Evolutionary conservation across 257 asterid species (phyloP), one percentile per base, ranked within the genome.

Genomic region (Solanum bukasovii): DNA sequence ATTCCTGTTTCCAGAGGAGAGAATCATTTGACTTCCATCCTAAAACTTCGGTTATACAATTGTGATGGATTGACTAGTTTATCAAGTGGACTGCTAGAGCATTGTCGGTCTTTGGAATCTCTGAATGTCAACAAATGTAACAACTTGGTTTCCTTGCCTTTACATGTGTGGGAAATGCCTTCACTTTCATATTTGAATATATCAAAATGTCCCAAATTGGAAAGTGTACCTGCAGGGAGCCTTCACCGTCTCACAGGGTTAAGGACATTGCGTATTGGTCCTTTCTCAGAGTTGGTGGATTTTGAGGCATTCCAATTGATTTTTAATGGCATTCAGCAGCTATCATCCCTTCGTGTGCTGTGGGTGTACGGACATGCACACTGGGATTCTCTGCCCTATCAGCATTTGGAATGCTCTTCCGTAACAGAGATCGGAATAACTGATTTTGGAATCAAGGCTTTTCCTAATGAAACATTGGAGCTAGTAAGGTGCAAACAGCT

Each of bases 1-100:
- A 13, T 86, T 75, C 84, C 85, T 18, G n/a, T 52, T 83, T 52
- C 79, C 18, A 37, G 0, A 1, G 70, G 84, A 78, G 87, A 75
- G 29, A 37, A 21, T 12, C 11, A 63, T 75, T 83, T 89, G 8
- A 72, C 74, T 40, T 67, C 87, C 79, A 79, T 72, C 65, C 82
- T 8, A 42, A 0, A 0, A 2, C 29, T 89, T 65, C 1, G 0
- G 3, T 33, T 88, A 1, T 0, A 1, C 0, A 1, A 20, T 1
- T 91, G 93, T 79, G 23, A 52, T 2, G 70, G n/a, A 52, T 63
- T 91, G 71, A 70, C 67, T 0, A 71, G 18, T 56, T 71, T 91
- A 9, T 82, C 92, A 46, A 68, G 85, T 16, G 87, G 87, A 83
- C 46, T 88, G 87, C 34, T 89, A 4, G 79, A 72, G 49, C 1